These are phyloP conservation scores for Thecaphora frezii DNA, from an alignment of 1,284 basidiomycete species.

Conservation along the genomic window DNA sequence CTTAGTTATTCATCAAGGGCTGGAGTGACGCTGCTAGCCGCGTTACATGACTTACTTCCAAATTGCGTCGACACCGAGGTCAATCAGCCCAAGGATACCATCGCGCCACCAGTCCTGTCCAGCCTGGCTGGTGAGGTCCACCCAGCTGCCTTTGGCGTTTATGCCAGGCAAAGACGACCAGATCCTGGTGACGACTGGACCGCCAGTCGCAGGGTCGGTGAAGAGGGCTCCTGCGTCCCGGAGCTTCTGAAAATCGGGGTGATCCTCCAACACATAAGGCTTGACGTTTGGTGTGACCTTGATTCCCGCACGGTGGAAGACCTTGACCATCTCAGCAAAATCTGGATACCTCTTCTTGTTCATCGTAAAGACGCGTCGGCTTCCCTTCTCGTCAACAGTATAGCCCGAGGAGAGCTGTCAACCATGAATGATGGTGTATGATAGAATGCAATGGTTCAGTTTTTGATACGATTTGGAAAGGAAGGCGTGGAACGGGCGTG, in stretches of 20 bases:
- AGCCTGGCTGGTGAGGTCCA: conserved; percentile 60
- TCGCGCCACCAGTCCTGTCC: conserved; percentile 61
- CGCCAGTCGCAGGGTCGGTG: conserved; percentile 52
- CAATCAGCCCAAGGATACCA: conserved; percentile 59
- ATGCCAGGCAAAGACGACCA: conserved; percentile 60
- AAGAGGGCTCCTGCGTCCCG: conserved; percentile 58
- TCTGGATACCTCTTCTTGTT: conserved; percentile 61
- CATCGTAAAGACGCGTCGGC: conserved; percentile 62
- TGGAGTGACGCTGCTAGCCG: too few relatives aligned
- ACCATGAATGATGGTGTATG: too few relatives aligned
- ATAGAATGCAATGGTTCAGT: too few relatives aligned
- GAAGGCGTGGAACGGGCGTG: conserved; percentile 1
- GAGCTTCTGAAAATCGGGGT: conserved; percentile 59
- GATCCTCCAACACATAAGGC: conserved; percentile 48
- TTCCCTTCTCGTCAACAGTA: conserved; percentile 59
- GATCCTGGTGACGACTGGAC: conserved; percentile 59
- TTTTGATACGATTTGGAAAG: too few relatives aligned
- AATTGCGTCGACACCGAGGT: conserved; percentile 60
- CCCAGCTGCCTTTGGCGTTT: conserved; percentile 61
- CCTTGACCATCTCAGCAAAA: conserved; percentile 60
- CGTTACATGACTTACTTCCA: conserved; percentile 58
- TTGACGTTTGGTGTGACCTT: conserved; percentile 62
- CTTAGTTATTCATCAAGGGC: too few relatives aligned
- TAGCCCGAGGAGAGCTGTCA: conserved; percentile 60
- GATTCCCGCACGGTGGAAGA: conserved; percentile 61